A percentile compares a stretch with the other conserved stretches of the same genome.
Evolutionary conservation across 139 green algal species (phyloP).

Genomic region (Monoraphidium neglectum): DNA sequence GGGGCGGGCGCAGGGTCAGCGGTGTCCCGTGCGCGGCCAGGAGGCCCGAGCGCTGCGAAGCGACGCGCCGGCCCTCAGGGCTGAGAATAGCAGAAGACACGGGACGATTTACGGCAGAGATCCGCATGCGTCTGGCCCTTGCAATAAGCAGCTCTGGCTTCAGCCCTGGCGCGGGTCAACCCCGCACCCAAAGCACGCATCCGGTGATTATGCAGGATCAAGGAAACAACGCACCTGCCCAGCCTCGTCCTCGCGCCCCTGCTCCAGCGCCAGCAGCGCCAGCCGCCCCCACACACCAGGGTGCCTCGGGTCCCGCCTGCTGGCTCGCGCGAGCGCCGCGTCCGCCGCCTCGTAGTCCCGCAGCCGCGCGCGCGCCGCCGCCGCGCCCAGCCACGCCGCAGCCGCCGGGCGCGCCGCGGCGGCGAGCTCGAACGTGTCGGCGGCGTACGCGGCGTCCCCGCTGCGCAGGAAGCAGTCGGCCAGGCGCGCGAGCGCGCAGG

Average conservation of each 20-base stretch:
- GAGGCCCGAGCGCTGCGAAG: too few species aligned
- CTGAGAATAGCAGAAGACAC: too few species aligned
- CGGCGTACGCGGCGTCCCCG: conserved; percentile 11
- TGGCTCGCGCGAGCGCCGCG: conserved; percentile 23
- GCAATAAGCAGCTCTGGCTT: too few species aligned
- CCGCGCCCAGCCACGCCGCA: conserved; percentile 14
- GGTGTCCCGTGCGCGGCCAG: too few species aligned
- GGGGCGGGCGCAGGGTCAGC: too few species aligned
- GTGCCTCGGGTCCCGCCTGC: conserved; percentile 15
- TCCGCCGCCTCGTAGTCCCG: conserved; percentile 14
- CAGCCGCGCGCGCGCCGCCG: conserved; percentile 8
- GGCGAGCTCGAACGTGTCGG: conserved; percentile 6
- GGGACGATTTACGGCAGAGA: too few species aligned
- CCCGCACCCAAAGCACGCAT: too few species aligned
- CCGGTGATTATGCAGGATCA: too few species aligned
- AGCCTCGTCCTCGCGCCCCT: background rate
- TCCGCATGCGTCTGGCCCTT: too few species aligned
- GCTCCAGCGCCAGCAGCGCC: conserved; percentile 22
- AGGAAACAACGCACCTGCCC: too few species aligned
- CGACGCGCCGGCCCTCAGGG: too few species aligned
- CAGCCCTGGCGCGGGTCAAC: too few species aligned
- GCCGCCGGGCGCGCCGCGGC: background rate
- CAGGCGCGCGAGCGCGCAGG: background rate
- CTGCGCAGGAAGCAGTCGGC: conserved; percentile 21
- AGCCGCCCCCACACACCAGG: conserved; percentile 23